phyloP scores from a whole-genome alignment of 2,329 filamentous ascomycete genomes.

The Apiospora phragmitis region DNA sequence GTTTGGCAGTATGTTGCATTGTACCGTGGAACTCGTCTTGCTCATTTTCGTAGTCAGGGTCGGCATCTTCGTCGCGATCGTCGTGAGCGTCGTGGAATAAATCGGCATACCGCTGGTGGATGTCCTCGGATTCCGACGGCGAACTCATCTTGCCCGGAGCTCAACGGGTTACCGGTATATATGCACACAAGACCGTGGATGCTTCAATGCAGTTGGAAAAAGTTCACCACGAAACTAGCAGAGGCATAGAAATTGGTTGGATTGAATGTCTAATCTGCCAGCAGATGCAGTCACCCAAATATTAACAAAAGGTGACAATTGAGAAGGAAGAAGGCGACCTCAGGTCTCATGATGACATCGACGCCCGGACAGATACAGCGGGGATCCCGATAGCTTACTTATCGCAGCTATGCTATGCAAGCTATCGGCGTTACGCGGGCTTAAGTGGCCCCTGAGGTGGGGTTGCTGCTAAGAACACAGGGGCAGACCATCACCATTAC shows the following conservation, averaged over 20 bases:
- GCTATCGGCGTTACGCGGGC: not conserved
- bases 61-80: constrained; percentile 22
- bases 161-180: not conserved
- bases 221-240: not conserved
- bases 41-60: constrained; percentile 26
- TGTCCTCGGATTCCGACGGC: not conserved
- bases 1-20: not conserved
- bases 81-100: constrained; percentile 27
- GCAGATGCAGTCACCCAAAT: not conserved
- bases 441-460: not conserved
- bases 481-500: constrained; percentile 22
- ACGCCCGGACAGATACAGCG: constrained; percentile 2
- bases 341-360: constrained; percentile 11
- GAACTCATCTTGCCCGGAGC: constrained; percentile 10
- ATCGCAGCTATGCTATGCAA: not conserved
- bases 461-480: not conserved
- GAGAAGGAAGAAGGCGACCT: not conserved
- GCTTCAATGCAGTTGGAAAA: not conserved
- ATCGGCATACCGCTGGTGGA: constrained; percentile 13
- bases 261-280: not conserved
- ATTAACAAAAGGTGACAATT: not conserved
- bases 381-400: constrained; percentile 8
- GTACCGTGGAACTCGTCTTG: constrained; percentile 30
- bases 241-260: not conserved
- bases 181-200: not conserved